phyloP scores from a whole-genome alignment of 1,139 yeast genomes.

The Meyerozyma smithsonii region DNA sequence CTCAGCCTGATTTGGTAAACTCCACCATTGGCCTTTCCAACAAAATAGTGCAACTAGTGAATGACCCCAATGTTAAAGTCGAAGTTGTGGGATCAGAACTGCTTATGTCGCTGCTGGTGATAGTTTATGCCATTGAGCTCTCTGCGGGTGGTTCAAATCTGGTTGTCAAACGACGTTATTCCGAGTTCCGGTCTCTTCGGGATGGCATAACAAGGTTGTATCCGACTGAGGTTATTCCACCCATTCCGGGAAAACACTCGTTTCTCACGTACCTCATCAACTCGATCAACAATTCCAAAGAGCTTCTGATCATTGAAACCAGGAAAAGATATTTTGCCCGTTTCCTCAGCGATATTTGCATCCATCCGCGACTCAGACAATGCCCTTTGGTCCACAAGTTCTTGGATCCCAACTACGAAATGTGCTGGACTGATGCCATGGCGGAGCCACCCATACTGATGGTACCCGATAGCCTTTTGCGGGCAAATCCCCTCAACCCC shows the following conservation, averaged over 20 bases:
- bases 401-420: constrained; percentile 45
- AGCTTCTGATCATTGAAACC: constrained; percentile 36
- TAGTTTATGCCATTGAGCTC: constrained; percentile 38
- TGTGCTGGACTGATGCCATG: constrained; percentile 44
- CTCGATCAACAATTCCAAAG: constrained; percentile 35
- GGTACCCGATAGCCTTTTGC: constrained; percentile 35
- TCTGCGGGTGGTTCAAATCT: constrained; percentile 9
- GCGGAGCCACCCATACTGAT: constrained; percentile 42
- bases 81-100: constrained; percentile 34
- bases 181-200: constrained; percentile 51
- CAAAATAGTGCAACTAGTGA: constrained; percentile 26
- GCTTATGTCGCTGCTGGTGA: constrained; percentile 34
- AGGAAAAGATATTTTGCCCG: constrained; percentile 36
- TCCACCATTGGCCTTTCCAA: constrained; percentile 39
- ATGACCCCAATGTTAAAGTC: constrained; percentile 24
- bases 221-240: constrained; percentile 51
- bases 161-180: constrained; percentile 46
- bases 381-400: constrained; percentile 38
- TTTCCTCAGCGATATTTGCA: constrained; percentile 34
- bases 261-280: constrained; percentile 38
- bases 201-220: constrained; percentile 39
- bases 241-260: constrained; percentile 57
- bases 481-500: constrained; percentile 44
- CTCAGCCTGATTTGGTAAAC: constrained; percentile 17
- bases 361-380: constrained; percentile 21